Evolutionary conservation across 1,284 basidiomycete species (phyloP), one percentile per base, ranked within the genome.

Genomic region (Trichosporon sp.): DNA sequence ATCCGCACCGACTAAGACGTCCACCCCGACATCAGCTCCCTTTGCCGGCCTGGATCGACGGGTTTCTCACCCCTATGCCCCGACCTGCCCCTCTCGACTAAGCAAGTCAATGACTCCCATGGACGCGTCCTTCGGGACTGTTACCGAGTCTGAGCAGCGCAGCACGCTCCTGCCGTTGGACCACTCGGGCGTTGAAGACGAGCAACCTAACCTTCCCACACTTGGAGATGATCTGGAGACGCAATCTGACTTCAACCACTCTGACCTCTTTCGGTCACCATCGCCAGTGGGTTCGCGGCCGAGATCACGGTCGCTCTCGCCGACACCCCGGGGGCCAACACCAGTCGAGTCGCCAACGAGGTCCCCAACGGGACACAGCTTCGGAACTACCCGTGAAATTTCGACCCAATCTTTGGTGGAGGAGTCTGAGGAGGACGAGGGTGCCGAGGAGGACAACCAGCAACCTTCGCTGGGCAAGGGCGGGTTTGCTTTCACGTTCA

Each of bases 401-500:
- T 63, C 59, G 6, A 63, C 59, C 10, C 59, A 63, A n/a, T 35
- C 31, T 5, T 12, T 37, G 32, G 1, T 54, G 2, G 51, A 21
- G 5, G 63, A 38, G 16, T 19, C 63, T 8, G 48, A 68, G 16
- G 1, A 69, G 31, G 21, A 26, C 19, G 69, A 26, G 26, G 26
- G 26, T 26, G 26, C 26, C 26, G 26, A 68, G 14, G 48, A 32
- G 19, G 46, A 66, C 31, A 59, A 66, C 14, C 68, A 31, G n/a
- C 38, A 59, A 8, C 72, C 37, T 21, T 65, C 64, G 0, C 31
- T 69, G 32, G 61, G 61, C 51, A 67, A 74, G n/a, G 59, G 37
- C n/a, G 32, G 32, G 2, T 63, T 63, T 11, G 88, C 89, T 68
- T 94, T 94, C 81, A 93, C 92, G 0, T 94, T 94, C 78, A 83